Evolutionary conservation across 192 early-diverging fungal genomes (phyloP).

Genomic region (Oehlia diaphana): DNA sequence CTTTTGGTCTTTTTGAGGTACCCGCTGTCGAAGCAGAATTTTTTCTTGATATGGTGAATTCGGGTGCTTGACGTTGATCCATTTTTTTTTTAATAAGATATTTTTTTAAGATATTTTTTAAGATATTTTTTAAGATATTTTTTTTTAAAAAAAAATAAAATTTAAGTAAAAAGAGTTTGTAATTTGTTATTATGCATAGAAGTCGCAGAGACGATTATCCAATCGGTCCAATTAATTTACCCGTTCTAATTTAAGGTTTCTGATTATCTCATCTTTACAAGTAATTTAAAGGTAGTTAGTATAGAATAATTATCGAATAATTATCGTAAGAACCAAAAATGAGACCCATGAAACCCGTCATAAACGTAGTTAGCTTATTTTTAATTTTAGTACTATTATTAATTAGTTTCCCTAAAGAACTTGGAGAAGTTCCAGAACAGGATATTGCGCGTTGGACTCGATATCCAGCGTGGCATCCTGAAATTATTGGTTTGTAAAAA

Average conservation of each 20-base stretch:
- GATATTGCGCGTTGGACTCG: background rate
- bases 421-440: background rate
- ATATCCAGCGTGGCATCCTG: slow-evolving; percentile 16
- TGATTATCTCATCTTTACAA: no score
- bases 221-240: no score
- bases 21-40: background rate
- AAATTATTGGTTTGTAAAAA: slow-evolving; percentile 17
- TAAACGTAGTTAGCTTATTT: background rate
- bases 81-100: background rate
- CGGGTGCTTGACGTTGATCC: background rate
- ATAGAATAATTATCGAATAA: no score
- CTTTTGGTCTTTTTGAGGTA: background rate
- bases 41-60: background rate
- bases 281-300: no score
- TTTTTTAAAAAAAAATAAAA: no score
- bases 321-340: background rate
- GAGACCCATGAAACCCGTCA: background rate
- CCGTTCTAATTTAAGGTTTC: no score
- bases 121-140: no score
- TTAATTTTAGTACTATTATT: slow-evolving; percentile 5
- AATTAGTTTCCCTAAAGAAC: slow-evolving; percentile 23
- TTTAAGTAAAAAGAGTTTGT: no score
- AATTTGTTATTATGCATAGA: no score
- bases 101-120: no score
- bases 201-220: no score